Percentiles rank a stretch among this genome's conserved stretches.
phyloP scores from a whole-genome alignment of 768 basidiomycete genomes.

The Candolleomyces efflorescens region DNA sequence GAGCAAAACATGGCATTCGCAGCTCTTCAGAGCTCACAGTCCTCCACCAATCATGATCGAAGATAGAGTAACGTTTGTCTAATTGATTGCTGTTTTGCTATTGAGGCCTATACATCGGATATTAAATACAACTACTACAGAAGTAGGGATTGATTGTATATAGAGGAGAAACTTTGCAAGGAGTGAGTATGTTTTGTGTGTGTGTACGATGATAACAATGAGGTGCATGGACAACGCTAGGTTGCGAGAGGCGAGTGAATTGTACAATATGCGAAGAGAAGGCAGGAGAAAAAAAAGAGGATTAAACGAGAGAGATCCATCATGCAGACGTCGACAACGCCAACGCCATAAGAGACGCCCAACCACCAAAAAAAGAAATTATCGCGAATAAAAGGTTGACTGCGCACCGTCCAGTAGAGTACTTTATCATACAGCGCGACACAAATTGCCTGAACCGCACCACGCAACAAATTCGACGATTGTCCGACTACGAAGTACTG shows the following conservation, averaged over 20 bases:
- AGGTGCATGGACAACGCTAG: slow-evolving; percentile 2
- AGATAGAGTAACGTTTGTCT: background rate
- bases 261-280: background rate
- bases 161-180: slow-evolving; percentile 17
- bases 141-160: slow-evolving; percentile 6
- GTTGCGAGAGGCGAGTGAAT: background rate
- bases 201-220: slow-evolving; percentile 9
- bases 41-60: background rate
- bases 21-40: slow-evolving; percentile 51
- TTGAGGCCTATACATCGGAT: slow-evolving; percentile 5
- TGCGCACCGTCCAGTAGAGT: slow-evolving; percentile 32
- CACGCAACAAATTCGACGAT: slow-evolving; percentile 14
- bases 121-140: slow-evolving; percentile 25
- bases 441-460: slow-evolving; percentile 32
- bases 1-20: slow-evolving; percentile 87
- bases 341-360: slow-evolving; percentile 12
- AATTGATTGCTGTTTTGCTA: background rate
- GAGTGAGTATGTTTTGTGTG: slow-evolving; percentile 17
- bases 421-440: slow-evolving; percentile 51
- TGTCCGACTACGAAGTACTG: slow-evolving; percentile 2
- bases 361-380: slow-evolving; percentile 10
- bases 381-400: slow-evolving; percentile 17
- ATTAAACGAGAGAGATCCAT: background rate
- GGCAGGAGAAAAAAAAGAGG: background rate
- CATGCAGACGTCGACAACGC: slow-evolving; percentile 8